Evolutionary conservation across 1,139 yeast genomes (phyloP).

Genomic region (Suhomyces ambrosiae): DNA sequence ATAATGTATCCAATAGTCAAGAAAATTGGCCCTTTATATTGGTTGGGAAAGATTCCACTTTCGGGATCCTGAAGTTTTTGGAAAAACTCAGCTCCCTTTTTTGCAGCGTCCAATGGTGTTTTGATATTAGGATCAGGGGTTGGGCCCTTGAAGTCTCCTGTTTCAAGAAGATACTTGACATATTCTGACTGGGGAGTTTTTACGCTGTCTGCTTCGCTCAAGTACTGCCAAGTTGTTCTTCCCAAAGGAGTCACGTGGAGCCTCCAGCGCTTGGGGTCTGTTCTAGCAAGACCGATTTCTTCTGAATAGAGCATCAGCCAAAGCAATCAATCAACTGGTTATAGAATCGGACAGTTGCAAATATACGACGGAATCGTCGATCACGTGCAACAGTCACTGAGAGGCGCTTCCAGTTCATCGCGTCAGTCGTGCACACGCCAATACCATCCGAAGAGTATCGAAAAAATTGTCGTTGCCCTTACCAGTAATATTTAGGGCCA

Average conservation of each 20-base stretch:
- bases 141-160: constrained; percentile 49
- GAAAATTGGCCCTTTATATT: constrained; percentile 97
- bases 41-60: constrained; percentile 86
- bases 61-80: constrained; percentile 66
- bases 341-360: no score
- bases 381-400: no score
- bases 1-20: constrained; percentile 88
- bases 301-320: constrained; percentile 68
- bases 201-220: constrained; percentile 39
- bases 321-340: no score
- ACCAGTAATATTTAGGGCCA: constrained; percentile 5
- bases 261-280: constrained; percentile 79
- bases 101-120: constrained; percentile 65
- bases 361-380: background rate
- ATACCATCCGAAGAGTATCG: constrained; percentile 11
- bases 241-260: constrained; percentile 71
- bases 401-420: background rate
- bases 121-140: constrained; percentile 26
- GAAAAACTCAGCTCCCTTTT: constrained; percentile 76
- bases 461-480: constrained; percentile 11
- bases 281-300: constrained; percentile 57
- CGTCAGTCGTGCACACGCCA: constrained; percentile 7
- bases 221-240: constrained; percentile 79
- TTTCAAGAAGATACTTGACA: constrained; percentile 58
- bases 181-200: constrained; percentile 56